These are phyloP conservation scores for Rhinocladiella similis DNA, from an alignment of 2,329 filamentous ascomycete species.

Conservation along the genomic window DNA sequence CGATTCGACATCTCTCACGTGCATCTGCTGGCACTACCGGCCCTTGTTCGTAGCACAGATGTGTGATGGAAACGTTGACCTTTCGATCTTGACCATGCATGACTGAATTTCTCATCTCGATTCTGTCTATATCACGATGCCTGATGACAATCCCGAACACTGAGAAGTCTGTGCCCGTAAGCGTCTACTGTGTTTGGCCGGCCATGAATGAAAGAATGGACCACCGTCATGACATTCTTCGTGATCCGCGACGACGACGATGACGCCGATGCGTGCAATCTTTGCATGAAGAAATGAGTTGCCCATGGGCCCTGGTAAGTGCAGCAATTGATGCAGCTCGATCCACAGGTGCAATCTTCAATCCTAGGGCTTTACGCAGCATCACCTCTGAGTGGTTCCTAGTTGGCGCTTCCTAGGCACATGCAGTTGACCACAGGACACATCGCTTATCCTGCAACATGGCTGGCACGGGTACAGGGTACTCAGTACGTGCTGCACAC, in stretches of 20 bases:
- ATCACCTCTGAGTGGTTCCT: too few relatives aligned
- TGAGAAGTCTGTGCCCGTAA: too few relatives aligned
- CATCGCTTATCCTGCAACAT: too few relatives aligned
- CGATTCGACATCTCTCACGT: slow-evolving; percentile 4
- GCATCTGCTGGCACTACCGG: slow-evolving; percentile 5
- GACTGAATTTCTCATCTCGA: slow-evolving; percentile 2
- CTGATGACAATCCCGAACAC: background rate
- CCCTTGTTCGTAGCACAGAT: slow-evolving; percentile 16
- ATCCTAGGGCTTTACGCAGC: background rate
- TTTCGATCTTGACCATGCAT: slow-evolving; percentile 19
- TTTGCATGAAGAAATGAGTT: background rate
- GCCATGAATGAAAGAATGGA: too few relatives aligned
- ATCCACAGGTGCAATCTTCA: background rate
- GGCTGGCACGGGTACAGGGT: too few relatives aligned
- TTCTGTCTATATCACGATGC: slow-evolving; percentile 2
- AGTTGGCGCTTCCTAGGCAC: too few relatives aligned
- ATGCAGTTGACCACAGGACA: too few relatives aligned
- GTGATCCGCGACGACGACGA: too few relatives aligned
- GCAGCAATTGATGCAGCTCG: background rate
- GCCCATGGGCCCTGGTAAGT: background rate
- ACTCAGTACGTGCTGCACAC: too few relatives aligned
- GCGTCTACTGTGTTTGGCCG: too few relatives aligned
- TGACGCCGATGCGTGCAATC: background rate
- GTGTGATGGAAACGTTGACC: slow-evolving; percentile 2
- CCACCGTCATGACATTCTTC: too few relatives aligned